Percentiles rank a stretch among this genome's conserved stretches.
phyloP scores from a whole-genome alignment of 768 basidiomycete genomes.

The Boletus tylopilopsis region DNA sequence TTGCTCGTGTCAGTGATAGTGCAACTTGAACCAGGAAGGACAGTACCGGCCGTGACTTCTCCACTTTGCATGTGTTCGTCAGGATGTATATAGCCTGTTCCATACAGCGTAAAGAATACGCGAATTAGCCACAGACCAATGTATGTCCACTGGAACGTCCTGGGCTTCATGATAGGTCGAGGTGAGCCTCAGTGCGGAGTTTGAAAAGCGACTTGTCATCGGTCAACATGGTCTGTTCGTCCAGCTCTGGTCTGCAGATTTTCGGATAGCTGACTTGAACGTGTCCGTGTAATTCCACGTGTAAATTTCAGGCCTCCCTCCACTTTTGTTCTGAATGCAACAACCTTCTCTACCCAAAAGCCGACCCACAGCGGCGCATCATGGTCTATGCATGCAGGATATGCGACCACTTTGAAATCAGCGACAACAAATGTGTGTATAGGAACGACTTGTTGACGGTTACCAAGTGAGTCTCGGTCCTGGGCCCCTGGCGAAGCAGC shows the following conservation, averaged over 20 bases:
- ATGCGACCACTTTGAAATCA: slow-evolving; percentile 80
- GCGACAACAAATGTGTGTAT: slow-evolving; percentile 88
- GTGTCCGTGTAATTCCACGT: background rate
- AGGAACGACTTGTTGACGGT: slow-evolving; percentile 90
- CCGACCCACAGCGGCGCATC: slow-evolving; percentile 77
- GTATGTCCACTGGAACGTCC: slow-evolving; percentile 20
- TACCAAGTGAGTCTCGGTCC: slow-evolving; percentile 65
- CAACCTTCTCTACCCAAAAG: slow-evolving; percentile 91
- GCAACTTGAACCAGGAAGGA: slow-evolving; percentile 1
- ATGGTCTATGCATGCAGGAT: slow-evolving; percentile 93
- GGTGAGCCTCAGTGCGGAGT: slow-evolving; percentile 21
- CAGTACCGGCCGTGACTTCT: slow-evolving; percentile 35
- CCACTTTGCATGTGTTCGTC: slow-evolving; percentile 42
- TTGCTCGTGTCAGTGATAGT: slow-evolving; percentile 7
- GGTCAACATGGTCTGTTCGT: slow-evolving; percentile 26
- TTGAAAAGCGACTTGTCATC: slow-evolving; percentile 22
- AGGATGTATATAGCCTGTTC: slow-evolving; percentile 39
- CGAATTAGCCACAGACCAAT: slow-evolving; percentile 26
- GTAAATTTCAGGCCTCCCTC: slow-evolving; percentile 59
- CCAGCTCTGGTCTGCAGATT: slow-evolving; percentile 1
- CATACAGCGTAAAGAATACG: slow-evolving; percentile 30
- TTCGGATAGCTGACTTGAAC: too few relatives aligned
- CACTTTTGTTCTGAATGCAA: slow-evolving; percentile 95
- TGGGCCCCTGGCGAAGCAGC: background rate
- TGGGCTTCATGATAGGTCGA: background rate